Evolutionary conservation across 208 protist species (phyloP).

Genomic region (Acanthamoeba culbertsoni): DNA sequence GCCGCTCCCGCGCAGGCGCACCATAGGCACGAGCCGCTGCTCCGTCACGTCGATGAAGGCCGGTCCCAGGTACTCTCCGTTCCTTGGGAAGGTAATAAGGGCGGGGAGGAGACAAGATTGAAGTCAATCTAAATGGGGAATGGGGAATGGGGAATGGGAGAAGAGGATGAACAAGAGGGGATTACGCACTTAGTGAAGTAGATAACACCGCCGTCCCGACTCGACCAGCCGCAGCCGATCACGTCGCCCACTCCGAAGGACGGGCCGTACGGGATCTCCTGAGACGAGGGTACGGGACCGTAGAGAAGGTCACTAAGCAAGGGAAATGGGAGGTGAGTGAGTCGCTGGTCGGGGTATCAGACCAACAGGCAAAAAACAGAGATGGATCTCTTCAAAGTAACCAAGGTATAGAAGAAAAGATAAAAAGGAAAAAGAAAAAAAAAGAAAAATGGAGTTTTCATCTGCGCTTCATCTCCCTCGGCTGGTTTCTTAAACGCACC

Average conservation of each 20-base stretch:
- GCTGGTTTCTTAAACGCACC: neutral
- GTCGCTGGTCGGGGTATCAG: no score
- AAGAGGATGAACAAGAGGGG: neutral
- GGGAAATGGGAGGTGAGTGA: neutral
- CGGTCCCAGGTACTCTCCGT: slow-evolving; percentile 45
- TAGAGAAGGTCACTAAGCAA: slow-evolving; percentile 28
- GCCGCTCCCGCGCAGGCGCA: neutral
- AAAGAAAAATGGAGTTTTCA: neutral
- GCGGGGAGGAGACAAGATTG: neutral
- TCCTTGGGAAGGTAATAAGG: neutral
- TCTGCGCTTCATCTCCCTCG: neutral
- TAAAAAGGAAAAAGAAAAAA: neutral
- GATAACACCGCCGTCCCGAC: neutral
- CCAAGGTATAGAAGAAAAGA: neutral
- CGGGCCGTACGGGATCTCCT: slow-evolving; percentile 29
- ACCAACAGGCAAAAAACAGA: no score
- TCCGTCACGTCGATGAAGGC: slow-evolving; percentile 53
- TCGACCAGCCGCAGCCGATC: slow-evolving; percentile 63
- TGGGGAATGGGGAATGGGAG: neutral
- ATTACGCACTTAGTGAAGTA: slow-evolving; percentile 60
- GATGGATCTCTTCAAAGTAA: neutral
- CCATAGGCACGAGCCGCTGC: neutral
- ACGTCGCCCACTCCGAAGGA: slow-evolving; percentile 52
- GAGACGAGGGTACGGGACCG: neutral
- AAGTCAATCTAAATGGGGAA: neutral